Evolutionary conservation across 306 rosid genomes (phyloP).

Genomic region (Quillaja saponaria): DNA sequence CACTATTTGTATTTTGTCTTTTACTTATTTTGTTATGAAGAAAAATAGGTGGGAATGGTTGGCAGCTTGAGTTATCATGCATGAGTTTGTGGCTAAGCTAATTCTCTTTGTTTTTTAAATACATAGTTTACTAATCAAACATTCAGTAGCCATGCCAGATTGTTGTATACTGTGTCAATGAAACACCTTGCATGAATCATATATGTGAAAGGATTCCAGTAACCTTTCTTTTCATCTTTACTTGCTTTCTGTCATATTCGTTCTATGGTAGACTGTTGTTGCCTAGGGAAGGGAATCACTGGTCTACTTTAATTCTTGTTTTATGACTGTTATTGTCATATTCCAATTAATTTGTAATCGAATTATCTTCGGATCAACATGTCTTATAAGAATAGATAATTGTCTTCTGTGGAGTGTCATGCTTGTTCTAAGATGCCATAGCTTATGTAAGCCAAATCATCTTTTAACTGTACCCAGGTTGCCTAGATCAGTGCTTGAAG

Average conservation of each 20-base stretch:
- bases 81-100: too few relatives aligned
- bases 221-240: too few relatives aligned
- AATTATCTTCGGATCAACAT: constrained; percentile 20
- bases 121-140: too few relatives aligned
- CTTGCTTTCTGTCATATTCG: constrained; percentile 16
- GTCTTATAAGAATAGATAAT: constrained; percentile 3
- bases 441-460: not conserved
- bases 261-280: constrained; percentile 15
- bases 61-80: too few relatives aligned
- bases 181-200: too few relatives aligned
- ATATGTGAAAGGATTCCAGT: too few relatives aligned
- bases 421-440: constrained; percentile 2
- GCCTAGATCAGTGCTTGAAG: constrained; percentile 81
- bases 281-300: constrained; percentile 15
- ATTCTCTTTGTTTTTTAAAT: too few relatives aligned
- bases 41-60: too few relatives aligned
- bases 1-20: too few relatives aligned
- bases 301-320: not conserved
- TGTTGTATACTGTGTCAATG: too few relatives aligned
- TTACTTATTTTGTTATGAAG: too few relatives aligned
- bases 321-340: not conserved
- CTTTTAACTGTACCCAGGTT: constrained; percentile 48
- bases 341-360: constrained; percentile 12
- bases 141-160: too few relatives aligned
- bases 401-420: constrained; percentile 15